Percentiles rank a stretch among this genome's conserved stretches.
phyloP scores from a whole-genome alignment of 257 asterid species.

The Capsicum baccatum region DNA sequence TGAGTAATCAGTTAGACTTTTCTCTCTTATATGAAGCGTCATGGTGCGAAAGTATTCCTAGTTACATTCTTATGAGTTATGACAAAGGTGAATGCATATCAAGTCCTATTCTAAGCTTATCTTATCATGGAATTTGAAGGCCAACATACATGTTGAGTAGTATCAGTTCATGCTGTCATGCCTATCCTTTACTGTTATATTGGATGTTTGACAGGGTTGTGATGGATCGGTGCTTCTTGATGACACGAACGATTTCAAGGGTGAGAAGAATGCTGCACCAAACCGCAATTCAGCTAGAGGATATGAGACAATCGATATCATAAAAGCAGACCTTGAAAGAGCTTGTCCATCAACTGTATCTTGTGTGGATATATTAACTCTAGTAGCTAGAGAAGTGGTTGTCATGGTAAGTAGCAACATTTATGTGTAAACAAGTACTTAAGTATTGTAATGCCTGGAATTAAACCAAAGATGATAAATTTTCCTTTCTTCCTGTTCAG shows the following conservation, averaged over 20 bases:
- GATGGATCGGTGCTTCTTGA: slow-evolving; percentile 82
- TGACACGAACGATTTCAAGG: slow-evolving; percentile 61
- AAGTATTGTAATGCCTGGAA: background rate
- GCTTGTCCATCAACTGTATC: slow-evolving; percentile 62
- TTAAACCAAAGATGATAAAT: background rate
- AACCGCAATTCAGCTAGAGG: slow-evolving; percentile 72
- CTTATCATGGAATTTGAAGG: too few species aligned
- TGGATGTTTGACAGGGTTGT: slow-evolving; percentile 56
- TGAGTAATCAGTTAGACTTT: too few species aligned
- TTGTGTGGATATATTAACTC: slow-evolving; percentile 52
- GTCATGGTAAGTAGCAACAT: slow-evolving; percentile 43
- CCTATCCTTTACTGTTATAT: too few species aligned
- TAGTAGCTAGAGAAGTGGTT: slow-evolving; percentile 78
- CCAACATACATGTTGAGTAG: too few species aligned
- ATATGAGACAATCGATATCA: slow-evolving; percentile 62
- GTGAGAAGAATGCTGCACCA: slow-evolving; percentile 72
- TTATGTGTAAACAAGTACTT: background rate
- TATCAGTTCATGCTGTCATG: too few species aligned
- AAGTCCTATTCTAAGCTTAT: too few species aligned
- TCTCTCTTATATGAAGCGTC: too few species aligned
- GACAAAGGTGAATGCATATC: too few species aligned
- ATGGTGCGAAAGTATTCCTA: too few species aligned
- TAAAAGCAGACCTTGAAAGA: slow-evolving; percentile 66
- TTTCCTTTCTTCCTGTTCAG: slow-evolving; percentile 37
- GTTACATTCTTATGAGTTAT: too few species aligned